Conservation (phyloP, 768 basidiomycete species). For the Cystofilobasidium capitatum region DNA sequence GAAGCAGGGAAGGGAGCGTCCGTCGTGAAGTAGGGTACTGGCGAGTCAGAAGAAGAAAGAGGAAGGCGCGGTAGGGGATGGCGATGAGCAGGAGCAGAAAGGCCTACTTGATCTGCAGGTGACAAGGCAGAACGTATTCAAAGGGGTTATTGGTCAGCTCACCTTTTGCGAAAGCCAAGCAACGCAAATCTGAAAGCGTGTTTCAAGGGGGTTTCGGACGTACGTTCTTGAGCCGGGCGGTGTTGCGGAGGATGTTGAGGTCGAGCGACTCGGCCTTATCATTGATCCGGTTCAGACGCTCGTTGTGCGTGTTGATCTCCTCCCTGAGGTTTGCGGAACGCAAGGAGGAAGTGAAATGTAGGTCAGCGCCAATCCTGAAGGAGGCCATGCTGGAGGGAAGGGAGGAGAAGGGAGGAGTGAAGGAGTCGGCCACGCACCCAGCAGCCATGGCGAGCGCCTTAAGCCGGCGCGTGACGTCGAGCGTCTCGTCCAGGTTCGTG, state of each 20-base stretch:
- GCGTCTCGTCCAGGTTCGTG: constrained; percentile 77
- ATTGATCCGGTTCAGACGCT: constrained; percentile 62
- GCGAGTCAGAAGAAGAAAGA: too few species aligned
- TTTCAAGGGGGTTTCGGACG: too few species aligned
- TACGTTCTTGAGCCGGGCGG: constrained; percentile 54
- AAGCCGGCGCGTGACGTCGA: constrained; percentile 51
- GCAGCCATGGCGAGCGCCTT: constrained; percentile 34
- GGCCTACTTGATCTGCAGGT: too few species aligned
- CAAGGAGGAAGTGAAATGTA: not conserved
- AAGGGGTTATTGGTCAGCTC: too few species aligned
- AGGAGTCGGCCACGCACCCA: constrained; percentile 23
- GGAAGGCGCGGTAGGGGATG: too few species aligned
- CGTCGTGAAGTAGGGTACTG: too few species aligned
- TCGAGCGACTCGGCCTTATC: constrained; percentile 70
- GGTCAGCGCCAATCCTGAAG: not conserved
- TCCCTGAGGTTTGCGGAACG: constrained; percentile 51
- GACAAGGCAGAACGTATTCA: too few species aligned
- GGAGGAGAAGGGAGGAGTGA: not conserved
- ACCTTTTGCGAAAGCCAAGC: too few species aligned
- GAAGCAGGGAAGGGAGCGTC: too few species aligned
- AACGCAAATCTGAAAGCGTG: too few species aligned
- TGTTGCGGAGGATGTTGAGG: constrained; percentile 66
- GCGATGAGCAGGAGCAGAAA: too few species aligned
- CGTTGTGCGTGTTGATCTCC: constrained; percentile 80
- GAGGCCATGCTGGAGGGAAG: not conserved